phyloP scores from a whole-genome alignment of 2,329 filamentous ascomycete species.

The Chaetomiaceae sp. region DNA sequence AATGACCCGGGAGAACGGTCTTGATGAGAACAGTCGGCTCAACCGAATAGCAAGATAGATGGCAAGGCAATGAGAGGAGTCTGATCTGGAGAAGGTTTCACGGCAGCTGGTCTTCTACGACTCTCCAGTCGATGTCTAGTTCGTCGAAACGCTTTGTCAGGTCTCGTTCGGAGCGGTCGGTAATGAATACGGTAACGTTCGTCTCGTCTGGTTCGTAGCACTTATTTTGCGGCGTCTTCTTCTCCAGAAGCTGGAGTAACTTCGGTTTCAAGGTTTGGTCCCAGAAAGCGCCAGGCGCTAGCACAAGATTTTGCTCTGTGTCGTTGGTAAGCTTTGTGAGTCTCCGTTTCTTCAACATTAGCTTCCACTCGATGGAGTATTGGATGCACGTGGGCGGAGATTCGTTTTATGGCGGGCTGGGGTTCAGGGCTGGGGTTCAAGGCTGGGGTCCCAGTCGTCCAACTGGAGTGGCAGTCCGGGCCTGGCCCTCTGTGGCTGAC shows the following conservation, averaged over 20 bases:
- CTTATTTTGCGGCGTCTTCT: too few species aligned
- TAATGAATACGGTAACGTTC: too few species aligned
- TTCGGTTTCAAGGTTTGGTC: slow-evolving; percentile 12
- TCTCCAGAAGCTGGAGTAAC: too few species aligned
- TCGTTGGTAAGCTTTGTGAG: slow-evolving; percentile 20
- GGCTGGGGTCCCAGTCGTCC: not conserved
- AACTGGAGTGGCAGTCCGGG: not conserved
- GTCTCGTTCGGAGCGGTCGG: too few species aligned
- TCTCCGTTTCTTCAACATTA: slow-evolving; percentile 5
- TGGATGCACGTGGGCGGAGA: slow-evolving; percentile 20
- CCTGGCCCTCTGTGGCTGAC: not conserved
- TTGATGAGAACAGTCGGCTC: slow-evolving; percentile 2
- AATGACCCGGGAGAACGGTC: not conserved
- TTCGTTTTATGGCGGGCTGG: not conserved
- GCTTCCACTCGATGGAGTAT: slow-evolving; percentile 22
- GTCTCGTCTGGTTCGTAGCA: too few species aligned
- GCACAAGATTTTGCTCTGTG: slow-evolving; percentile 25
- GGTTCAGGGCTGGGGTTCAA: too few species aligned
- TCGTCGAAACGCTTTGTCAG: too few species aligned
- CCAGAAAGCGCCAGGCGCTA: slow-evolving; percentile 20
- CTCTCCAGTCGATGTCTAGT: too few species aligned
- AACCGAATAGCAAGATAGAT: slow-evolving; percentile 2
- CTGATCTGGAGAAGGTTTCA: too few species aligned
- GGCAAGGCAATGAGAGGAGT: too few species aligned
- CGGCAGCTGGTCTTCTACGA: too few species aligned